Conservation (phyloP, 306 rosid species). For the Quillaja saponaria region DNA sequence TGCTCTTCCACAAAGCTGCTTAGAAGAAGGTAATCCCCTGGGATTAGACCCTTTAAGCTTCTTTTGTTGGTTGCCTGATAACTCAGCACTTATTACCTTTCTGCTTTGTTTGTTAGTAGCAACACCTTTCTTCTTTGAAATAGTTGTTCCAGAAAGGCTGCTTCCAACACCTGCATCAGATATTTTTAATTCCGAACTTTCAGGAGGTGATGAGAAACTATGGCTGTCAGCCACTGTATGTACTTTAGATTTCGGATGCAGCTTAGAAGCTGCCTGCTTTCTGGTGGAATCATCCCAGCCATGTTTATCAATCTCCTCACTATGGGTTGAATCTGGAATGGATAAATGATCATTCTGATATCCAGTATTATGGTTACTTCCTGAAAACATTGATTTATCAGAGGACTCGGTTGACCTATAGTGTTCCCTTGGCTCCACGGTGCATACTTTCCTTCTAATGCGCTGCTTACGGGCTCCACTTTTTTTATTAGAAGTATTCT, state of each 20-base stretch:
- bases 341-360: constrained; percentile 2
- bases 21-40: constrained; percentile 17
- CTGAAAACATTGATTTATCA: constrained; percentile 24
- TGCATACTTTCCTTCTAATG: neutral
- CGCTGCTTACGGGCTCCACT: constrained; percentile 16
- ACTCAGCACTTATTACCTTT: constrained; percentile 26
- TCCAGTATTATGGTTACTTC: constrained; percentile 19
- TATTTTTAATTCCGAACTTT: constrained; percentile 2
- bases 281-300: neutral
- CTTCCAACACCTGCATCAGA: constrained; percentile 16
- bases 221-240: constrained; percentile 5
- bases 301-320: constrained; percentile 9
- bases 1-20: constrained; percentile 31
- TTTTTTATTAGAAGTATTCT: neutral
- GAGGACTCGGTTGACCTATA: constrained; percentile 24
- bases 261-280: neutral
- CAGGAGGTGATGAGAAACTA: constrained; percentile 6
- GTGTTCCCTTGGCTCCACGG: constrained; percentile 11
- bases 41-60: constrained; percentile 19
- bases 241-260: neutral
- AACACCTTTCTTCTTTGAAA: constrained; percentile 23
- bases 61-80: constrained; percentile 21
- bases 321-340: constrained; percentile 16
- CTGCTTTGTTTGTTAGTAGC: constrained; percentile 4
- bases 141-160: neutral